Base-by-base conservation (phyloP, 306 rosid species). In the Sophora flavescens region DNA sequence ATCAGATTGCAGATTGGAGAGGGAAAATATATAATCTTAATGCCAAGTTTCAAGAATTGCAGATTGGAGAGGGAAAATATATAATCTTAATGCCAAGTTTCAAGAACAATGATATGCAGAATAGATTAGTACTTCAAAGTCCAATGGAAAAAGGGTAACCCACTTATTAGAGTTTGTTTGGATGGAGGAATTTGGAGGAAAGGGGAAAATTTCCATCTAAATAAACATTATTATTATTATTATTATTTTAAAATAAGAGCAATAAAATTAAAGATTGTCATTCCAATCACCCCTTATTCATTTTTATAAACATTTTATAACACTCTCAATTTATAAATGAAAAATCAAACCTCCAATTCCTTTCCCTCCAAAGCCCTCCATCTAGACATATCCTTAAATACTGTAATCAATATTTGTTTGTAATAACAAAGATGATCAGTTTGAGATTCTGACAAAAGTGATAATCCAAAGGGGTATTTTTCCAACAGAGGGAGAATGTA, bases 401-500 rank as follows among this genome's bases (percentile, higher is more conserved):
- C 28, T 16, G 12, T 30, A 30, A 30, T 30, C 16, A 8, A 58
- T 39, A 53, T 62, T 14, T 41, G 39, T 62, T 38, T 38, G 48
- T 17, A 70, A 80, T 5, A n/a, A 63, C 4, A 13, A 71, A 52
- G 16, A 76, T 17, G 2, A 48, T 11, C 26, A 17, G 14, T 50
- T 79, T 57, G 4, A 76, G 48, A 71, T 30, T 38, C 22, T 33
- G 53, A 17, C 4, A 53, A 72, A 60, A 64, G 16, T 8, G 47
- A 66, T 56, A 58, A 41, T 47, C 28, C 6, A 63, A 18, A 17
- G 22, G 69, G 62, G 14, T 6, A 47, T 69, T 64, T 64, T 70
- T 63, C 30, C 41, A 54, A 9, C 17, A 7, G 61, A 45, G 53
- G 61, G 36, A 68, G 15, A 74, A 72, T 41, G 70, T 56, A 50